Base-by-base conservation (phyloP, 768 basidiomycete species). In the Amanita rimosa region DNA sequence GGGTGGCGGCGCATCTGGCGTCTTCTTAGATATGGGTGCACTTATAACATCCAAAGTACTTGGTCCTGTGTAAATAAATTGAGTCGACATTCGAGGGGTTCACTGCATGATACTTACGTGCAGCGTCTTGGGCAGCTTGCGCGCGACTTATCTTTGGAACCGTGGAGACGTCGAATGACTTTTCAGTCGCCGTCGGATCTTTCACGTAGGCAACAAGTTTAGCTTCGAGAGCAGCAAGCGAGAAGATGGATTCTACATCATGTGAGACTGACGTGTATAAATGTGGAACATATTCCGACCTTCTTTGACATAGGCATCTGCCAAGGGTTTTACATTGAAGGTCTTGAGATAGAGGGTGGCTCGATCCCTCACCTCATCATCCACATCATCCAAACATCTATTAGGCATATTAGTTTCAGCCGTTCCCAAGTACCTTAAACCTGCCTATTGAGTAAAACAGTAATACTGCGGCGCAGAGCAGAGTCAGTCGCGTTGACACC, bases 281-380 rank as follows among this genome's bases (percentile, higher is more conserved):
- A 24, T 38, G 0, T 7, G 19, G n/a, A 44, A 43, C 46, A 31
- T 7, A 29, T 24, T 17, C 58, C 43, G 34, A 93, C 95, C 95
- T 68, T 96, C 92, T 68, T 86, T 92, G 54, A 98, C 80, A 61
- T 93, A 97, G 14, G 76, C 74, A 58, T 89, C 83, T 8, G 89
- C 90, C 49, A 99, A 71, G 8, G 76, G 66, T 54, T 85, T 78
- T 60, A 86, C 87, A 55, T 81, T 76, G 60, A 95, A 79, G 3
- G 86, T 77, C 64, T 79, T 85, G 53, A 98, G 76, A 64, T 96
- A 98, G 67, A 99, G 75, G 7, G 96, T 89, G 4, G 96, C 96
- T 44, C 96, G 86, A 65, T 99, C 96, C 38, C 96, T 83, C 46
- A 99, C 96, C 71, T 99, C 96, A 59, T 99, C 96, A 52, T 99